These are phyloP conservation scores for Bruguiera sexangula DNA, from an alignment of 345 rosid species.

Conservation along the genomic window DNA sequence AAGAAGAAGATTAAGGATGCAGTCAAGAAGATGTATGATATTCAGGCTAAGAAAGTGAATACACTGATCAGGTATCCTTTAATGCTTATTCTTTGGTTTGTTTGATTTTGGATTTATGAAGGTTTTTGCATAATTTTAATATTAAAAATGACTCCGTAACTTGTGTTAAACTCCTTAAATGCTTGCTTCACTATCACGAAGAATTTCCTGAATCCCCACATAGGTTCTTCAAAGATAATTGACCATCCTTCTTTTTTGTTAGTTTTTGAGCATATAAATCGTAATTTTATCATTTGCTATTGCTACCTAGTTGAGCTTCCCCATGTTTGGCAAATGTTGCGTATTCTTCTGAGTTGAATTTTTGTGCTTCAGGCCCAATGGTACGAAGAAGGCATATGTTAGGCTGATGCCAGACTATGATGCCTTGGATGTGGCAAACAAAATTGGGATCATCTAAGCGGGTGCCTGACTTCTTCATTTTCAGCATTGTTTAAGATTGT, in stretches of 20 bases:
- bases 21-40: constrained; percentile 92
- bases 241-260: too few relatives aligned
- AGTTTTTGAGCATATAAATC: too few relatives aligned
- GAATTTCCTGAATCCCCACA: too few relatives aligned
- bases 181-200: too few relatives aligned
- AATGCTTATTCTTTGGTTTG: background rate
- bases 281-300: too few relatives aligned
- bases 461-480: background rate
- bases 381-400: constrained; percentile 89
- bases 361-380: constrained; percentile 67
- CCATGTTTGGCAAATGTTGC: too few relatives aligned
- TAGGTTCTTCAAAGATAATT: too few relatives aligned
- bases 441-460: constrained; percentile 80
- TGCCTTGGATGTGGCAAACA: constrained; percentile 97
- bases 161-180: too few relatives aligned
- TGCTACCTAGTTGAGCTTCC: too few relatives aligned
- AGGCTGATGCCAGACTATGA: constrained; percentile 89
- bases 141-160: too few relatives aligned
- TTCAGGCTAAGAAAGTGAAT: constrained; percentile 92
- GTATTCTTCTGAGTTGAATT: background rate
- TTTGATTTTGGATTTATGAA: background rate
- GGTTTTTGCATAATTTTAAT: background rate
- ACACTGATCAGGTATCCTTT: constrained; percentile 73
- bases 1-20: constrained; percentile 92
- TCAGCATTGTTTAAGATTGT: background rate